Evolutionary conservation across 73 alveolate species (phyloP).

Genomic region (Diophrys sp.): DNA sequence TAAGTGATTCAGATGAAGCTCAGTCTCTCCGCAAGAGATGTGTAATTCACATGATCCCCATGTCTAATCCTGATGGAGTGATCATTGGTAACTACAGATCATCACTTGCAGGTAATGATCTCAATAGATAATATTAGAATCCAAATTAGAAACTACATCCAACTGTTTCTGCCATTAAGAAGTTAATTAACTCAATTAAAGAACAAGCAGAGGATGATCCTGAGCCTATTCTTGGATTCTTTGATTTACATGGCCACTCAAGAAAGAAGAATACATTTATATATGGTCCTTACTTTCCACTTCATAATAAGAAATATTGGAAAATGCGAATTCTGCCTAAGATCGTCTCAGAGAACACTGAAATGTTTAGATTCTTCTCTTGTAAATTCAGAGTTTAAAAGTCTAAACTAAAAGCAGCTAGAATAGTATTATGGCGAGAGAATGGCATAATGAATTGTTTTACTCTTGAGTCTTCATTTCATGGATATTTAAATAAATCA

Average conservation of each 20-base stretch:
- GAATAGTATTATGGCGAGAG: conserved; percentile 60
- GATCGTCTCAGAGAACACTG: conserved; percentile 44
- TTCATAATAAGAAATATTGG: conserved; percentile 43
- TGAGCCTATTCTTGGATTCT: conserved; percentile 28
- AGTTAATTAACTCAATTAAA: conserved; percentile 16
- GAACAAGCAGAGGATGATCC: conserved; percentile 6
- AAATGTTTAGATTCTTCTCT: conserved; percentile 57
- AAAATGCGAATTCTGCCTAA: conserved; percentile 59
- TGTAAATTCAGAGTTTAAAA: conserved; percentile 59
- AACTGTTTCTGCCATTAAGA: conserved; percentile 20
- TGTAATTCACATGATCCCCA: conserved; percentile 82
- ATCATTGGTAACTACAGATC: conserved; percentile 79
- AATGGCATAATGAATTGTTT: conserved; percentile 37
- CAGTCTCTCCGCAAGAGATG: conserved; percentile 61
- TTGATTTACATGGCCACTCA: conserved; percentile 68
- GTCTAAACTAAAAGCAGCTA: conserved; percentile 55
- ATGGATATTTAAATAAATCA: no score
- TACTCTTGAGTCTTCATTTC: conserved; percentile 59
- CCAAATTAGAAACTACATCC: conserved; percentile 60
- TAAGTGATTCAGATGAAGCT: conserved; percentile 37
- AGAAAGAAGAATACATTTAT: conserved; percentile 47
- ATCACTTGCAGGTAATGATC: conserved; percentile 71
- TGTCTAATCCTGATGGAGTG: conserved; percentile 93
- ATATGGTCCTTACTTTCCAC: conserved; percentile 73
- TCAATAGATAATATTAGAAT: conserved; percentile 61